Base-by-base conservation (phyloP, 306 rosid species). In the Dryas drummondii region DNA sequence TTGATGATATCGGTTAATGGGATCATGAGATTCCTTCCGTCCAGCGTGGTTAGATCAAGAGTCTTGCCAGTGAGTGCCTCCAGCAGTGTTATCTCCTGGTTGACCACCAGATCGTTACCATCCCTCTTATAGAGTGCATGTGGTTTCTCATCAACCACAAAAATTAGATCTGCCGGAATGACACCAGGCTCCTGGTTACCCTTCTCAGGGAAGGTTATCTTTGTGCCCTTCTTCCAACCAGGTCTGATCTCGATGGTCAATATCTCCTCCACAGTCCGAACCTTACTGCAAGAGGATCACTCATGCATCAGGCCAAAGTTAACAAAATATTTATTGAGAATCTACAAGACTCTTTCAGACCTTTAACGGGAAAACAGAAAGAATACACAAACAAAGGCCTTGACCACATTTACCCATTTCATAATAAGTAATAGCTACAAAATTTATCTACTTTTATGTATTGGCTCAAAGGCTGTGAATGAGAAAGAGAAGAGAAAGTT, bases 181-280 rank as follows among this genome's bases (percentile, higher is more conserved):
- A 94, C 80, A 41, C 96, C 96, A 13, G 88, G 96, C 82, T 89
- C 93, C 71, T 92, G 92, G 82, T 94, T 89, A 77, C 99, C 98
- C 84, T 90, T 94, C 86, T 90, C 93, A 0, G 93, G 89, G 82
- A 94, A 94, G 61, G 97, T 90, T 54, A 94, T 80, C 90, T 89
- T 94, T 40, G 98, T 94, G 56, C 99, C 99, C 80, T 90, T 94
- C 84, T 94, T 94, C 99, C 99, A 94, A 55, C 99, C 99, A 37
- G 98, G 96, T 80, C 82, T 92, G 69, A 94, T 80, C 79, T 94
- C 93, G 15, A 94, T 85, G 11, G 97, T 92, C 84, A 94, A 79
- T 72, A 94, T 92, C 93, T 94, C 99, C 78, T 90, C 99, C 81
- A 85, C 78, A 9, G 79, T 84, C 68, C 78, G 84, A 58, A 52